These are phyloP conservation scores for Termitomyces sp. DNA, from an alignment of 768 basidiomycete species.

Conservation along the genomic window DNA sequence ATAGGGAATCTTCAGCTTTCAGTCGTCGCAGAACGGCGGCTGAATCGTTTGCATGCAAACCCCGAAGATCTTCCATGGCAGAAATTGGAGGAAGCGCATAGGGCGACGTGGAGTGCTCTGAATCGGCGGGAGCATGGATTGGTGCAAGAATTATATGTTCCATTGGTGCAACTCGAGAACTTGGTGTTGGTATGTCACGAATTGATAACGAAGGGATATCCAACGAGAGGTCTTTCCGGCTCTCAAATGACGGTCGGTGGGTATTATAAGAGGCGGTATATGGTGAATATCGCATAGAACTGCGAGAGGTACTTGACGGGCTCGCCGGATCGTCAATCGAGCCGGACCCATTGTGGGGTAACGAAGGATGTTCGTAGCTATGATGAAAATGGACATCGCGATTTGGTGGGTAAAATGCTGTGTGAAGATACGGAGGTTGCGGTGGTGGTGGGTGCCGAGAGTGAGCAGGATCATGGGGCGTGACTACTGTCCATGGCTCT, in stretches of 20 bases:
- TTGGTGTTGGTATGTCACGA: constrained; percentile 9
- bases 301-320: constrained; percentile 6
- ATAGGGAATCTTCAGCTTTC: constrained; percentile 45
- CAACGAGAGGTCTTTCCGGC: constrained; percentile 21
- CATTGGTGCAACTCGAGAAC: neutral
- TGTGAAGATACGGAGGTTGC: constrained; percentile 6
- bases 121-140: constrained; percentile 25
- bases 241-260: constrained; percentile 17
- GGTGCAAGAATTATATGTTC: constrained; percentile 37
- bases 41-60: constrained; percentile 46
- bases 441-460: constrained; percentile 6
- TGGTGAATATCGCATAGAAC: constrained; percentile 20
- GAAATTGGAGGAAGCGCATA: constrained; percentile 67
- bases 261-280: constrained; percentile 19
- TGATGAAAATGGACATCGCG: constrained; percentile 11
- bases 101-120: constrained; percentile 24
- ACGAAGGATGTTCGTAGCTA: constrained; percentile 9
- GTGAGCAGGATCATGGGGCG: constrained; percentile 20
- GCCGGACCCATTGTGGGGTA: neutral
- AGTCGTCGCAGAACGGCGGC: constrained; percentile 62
- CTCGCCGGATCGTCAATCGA: constrained; percentile 10
- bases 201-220: constrained; percentile 27
- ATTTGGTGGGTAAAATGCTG: constrained; percentile 10
- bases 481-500: constrained; percentile 41
- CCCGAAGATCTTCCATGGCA: constrained; percentile 57